Conservation (phyloP, 169 alveolate genomes). For the Plasmodium malariae region DNA sequence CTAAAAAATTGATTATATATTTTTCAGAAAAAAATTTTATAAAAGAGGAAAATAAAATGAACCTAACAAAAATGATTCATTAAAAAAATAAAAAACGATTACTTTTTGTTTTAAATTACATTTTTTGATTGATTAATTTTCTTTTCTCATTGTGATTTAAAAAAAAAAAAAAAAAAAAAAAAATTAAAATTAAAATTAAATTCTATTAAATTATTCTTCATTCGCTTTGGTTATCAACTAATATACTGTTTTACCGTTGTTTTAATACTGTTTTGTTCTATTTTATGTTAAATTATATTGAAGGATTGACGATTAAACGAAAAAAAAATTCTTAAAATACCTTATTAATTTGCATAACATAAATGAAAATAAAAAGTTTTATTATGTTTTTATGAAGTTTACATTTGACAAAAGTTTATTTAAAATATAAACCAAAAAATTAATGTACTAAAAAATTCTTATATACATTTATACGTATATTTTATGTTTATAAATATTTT, state of each 20-base stretch:
- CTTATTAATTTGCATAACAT: neutral
- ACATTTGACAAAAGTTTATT: too few species aligned
- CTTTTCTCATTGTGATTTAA: neutral
- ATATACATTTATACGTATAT: too few species aligned
- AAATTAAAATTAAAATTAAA: too few species aligned
- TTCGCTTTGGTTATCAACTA: too few species aligned
- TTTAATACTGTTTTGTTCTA: neutral
- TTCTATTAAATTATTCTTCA: too few species aligned
- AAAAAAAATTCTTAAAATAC: neutral
- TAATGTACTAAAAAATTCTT: neutral
- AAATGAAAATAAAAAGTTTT: neutral
- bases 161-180: conserved; percentile 11
- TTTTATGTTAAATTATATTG: neutral
- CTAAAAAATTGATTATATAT: neutral
- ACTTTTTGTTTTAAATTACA: neutral
- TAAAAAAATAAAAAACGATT: neutral
- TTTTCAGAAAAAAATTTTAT: neutral
- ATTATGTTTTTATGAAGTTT: too few species aligned
- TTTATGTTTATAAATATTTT: too few species aligned
- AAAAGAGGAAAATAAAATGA: conserved; percentile 1
- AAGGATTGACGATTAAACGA: neutral
- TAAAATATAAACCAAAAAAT: too few species aligned
- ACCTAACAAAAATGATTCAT: conserved; percentile 9
- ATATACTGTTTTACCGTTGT: too few species aligned
- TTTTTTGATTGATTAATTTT: neutral